Evolutionary conservation across 441 rosid species (phyloP).

Genomic region (Mallotus repandus): DNA sequence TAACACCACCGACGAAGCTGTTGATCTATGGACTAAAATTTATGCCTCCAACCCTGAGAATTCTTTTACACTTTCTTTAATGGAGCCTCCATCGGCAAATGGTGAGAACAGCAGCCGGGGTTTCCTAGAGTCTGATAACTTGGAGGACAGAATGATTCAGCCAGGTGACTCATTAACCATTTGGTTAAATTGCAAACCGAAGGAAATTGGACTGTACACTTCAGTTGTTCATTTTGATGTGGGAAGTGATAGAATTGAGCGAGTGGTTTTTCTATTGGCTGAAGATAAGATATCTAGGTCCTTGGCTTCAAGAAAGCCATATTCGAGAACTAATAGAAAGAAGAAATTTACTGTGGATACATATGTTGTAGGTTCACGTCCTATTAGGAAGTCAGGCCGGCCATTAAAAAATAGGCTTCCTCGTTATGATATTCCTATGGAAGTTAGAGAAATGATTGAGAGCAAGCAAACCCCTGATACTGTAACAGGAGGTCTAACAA

Average conservation of each 20-base stretch:
- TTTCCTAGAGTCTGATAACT: constrained; percentile 37
- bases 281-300: constrained; percentile 59
- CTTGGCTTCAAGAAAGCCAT: constrained; percentile 40
- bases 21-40: constrained; percentile 55
- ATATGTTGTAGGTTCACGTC: constrained; percentile 37
- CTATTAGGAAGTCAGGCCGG: constrained; percentile 10
- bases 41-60: constrained; percentile 48
- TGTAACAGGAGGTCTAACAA: constrained; percentile 31
- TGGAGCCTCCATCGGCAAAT: constrained; percentile 47
- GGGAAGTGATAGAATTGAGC: constrained; percentile 46
- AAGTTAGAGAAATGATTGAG: constrained; percentile 37
- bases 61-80: constrained; percentile 47
- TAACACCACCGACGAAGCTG: constrained; percentile 44
- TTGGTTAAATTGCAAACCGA: constrained; percentile 64
- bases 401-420: constrained; percentile 32
- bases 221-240: constrained; percentile 49
- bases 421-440: constrained; percentile 48
- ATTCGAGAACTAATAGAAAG: constrained; percentile 34
- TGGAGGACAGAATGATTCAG: constrained; percentile 59
- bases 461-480: constrained; percentile 40
- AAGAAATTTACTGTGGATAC: constrained; percentile 31
- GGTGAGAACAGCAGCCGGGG: constrained; percentile 19
- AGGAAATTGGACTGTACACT: constrained; percentile 55
- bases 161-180: constrained; percentile 39
- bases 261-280: constrained; percentile 49